A percentile compares a stretch with the other conserved stretches of the same genome.
Conservation (phyloP, 345 rosid genomes). For the Eucalyptus sp. region DNA sequence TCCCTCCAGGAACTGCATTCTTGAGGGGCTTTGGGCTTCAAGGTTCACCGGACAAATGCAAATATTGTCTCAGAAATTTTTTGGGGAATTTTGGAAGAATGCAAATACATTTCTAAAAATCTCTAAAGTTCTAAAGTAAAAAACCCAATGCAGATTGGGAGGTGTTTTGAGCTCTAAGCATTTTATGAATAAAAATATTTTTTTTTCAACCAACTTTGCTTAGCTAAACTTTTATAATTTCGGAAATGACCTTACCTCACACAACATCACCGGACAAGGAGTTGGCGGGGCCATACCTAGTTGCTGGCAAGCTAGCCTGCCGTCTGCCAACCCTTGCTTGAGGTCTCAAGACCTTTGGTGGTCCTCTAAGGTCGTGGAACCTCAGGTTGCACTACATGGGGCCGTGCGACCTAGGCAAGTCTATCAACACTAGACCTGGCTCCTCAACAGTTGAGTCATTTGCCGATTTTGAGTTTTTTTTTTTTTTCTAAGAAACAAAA, state of each 20-base stretch:
- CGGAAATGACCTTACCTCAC: background rate
- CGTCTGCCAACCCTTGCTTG: background rate
- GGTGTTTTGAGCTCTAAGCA: background rate
- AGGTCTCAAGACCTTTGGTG: background rate
- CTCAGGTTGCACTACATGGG: fast-evolving
- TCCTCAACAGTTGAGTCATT: fast-evolving
- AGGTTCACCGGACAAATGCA: background rate
- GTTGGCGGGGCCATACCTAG: background rate
- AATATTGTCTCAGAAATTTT: no score
- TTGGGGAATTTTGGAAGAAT: background rate
- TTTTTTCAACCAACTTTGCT: background rate
- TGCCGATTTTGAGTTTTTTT: background rate
- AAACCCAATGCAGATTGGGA: background rate
- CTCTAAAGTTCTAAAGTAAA: background rate
- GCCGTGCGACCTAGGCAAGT: fast-evolving
- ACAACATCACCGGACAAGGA: fast-evolving
- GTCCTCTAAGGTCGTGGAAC: background rate
- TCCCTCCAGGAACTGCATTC: background rate
- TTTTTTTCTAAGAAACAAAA: no score
- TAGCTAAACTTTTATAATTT: background rate
- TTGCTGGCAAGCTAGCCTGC: background rate
- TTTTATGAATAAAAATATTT: no score
- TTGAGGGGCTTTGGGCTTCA: background rate
- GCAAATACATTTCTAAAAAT: background rate
- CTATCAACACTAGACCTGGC: background rate